Conservation (phyloP, 345 rosid genomes). For the Litchi chinensis region DNA sequence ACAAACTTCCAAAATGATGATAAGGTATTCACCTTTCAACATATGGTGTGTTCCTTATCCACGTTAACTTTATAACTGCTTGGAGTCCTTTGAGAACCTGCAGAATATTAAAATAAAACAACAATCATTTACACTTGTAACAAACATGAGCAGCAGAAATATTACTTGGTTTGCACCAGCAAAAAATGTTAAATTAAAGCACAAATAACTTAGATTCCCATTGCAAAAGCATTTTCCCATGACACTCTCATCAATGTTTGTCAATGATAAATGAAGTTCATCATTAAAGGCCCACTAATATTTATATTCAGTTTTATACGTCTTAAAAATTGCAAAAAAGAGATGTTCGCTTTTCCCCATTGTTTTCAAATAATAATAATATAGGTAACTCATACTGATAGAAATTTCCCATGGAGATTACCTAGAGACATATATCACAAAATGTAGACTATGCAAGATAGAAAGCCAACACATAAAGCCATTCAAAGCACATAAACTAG, state of each 20-base stretch:
- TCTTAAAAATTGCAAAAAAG: neutral
- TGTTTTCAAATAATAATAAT: neutral
- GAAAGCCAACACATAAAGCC: neutral
- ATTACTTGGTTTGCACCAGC: neutral
- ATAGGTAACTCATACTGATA: neutral
- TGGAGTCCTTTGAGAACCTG: constrained; percentile 79
- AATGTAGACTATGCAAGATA: neutral
- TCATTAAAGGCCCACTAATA: too few species aligned
- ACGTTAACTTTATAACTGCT: constrained; percentile 61
- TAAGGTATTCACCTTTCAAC: constrained; percentile 53
- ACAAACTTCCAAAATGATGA: neutral
- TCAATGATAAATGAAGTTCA: neutral
- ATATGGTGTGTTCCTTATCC: constrained; percentile 83
- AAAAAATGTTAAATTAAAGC: neutral
- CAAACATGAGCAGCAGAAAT: neutral
- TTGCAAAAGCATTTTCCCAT: neutral
- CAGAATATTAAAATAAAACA: constrained; percentile 14
- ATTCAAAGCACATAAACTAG: neutral
- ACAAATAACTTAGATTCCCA: neutral
- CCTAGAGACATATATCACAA: neutral
- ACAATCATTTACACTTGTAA: neutral
- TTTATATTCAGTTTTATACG: neutral
- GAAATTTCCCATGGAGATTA: neutral
- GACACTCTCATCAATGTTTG: neutral
- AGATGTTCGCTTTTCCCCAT: neutral